phyloP scores from a whole-genome alignment of 805 yeast genomes.

The Teunomyces barrocoloradensis region DNA sequence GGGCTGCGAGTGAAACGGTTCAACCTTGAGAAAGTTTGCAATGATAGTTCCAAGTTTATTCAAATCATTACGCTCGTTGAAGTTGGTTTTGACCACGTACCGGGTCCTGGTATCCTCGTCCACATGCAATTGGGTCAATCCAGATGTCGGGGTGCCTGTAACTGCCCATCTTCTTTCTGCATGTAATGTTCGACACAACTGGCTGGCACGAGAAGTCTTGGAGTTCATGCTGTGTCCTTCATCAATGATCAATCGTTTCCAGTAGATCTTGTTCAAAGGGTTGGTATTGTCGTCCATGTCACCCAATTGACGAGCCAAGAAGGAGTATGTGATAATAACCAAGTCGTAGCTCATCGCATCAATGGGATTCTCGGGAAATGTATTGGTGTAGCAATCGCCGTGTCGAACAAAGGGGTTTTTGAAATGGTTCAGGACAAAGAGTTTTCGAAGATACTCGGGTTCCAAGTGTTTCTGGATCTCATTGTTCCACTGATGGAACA shows the following conservation, averaged over 20 bases:
- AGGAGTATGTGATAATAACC: slow-evolving; percentile 47
- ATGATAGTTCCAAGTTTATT: slow-evolving; percentile 51
- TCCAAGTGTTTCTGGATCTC: slow-evolving; percentile 58
- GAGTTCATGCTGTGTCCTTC: slow-evolving; percentile 70
- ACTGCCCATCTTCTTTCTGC: slow-evolving; percentile 73
- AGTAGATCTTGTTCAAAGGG: slow-evolving; percentile 45
- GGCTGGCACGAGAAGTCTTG: slow-evolving; percentile 48
- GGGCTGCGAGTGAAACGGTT: slow-evolving; percentile 52
- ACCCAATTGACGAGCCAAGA: slow-evolving; percentile 43
- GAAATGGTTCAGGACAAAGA: slow-evolving; percentile 33
- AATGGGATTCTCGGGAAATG: slow-evolving; percentile 22
- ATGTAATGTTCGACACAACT: slow-evolving; percentile 44
- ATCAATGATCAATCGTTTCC: slow-evolving; percentile 73
- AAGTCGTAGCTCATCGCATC: slow-evolving; percentile 48
- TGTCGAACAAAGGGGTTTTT: slow-evolving; percentile 15
- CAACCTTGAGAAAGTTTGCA: slow-evolving; percentile 52
- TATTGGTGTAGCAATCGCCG: slow-evolving; percentile 16
- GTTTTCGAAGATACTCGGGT: slow-evolving; percentile 30
- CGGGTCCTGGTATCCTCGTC: slow-evolving; percentile 28
- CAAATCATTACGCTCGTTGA: slow-evolving; percentile 54
- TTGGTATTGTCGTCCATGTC: slow-evolving; percentile 19
- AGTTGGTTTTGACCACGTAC: slow-evolving; percentile 49
- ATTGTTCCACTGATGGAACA: slow-evolving; percentile 61
- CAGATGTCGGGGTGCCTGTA: slow-evolving; percentile 75
- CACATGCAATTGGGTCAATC: slow-evolving; percentile 58